Evolutionary conservation across 164 flowering plant genomes (phyloP).

Genomic region (Amborella trichopoda): DNA sequence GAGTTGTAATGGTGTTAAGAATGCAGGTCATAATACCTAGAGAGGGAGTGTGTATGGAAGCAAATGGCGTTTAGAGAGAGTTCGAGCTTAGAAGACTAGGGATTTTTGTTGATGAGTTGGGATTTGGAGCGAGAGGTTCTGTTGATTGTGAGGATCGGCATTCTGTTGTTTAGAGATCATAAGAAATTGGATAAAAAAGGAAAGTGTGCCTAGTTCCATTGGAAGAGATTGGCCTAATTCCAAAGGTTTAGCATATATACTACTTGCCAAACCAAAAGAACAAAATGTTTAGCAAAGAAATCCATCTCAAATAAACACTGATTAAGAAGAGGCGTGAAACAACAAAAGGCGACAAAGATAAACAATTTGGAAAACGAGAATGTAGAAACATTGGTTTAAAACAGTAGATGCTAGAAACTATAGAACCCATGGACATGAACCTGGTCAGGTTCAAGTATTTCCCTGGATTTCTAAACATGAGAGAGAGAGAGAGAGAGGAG

Average conservation of each 20-base stretch:
- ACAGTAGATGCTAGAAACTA: neutral
- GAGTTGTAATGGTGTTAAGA: constrained; percentile 31
- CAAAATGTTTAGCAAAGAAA: too few relatives aligned
- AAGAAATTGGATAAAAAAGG: too few relatives aligned
- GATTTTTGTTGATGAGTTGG: constrained; percentile 15
- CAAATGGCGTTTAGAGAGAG: constrained; percentile 26
- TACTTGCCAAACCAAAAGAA: too few relatives aligned
- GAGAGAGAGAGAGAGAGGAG: too few relatives aligned
- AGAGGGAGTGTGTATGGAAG: constrained; percentile 31
- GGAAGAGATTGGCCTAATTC: too few relatives aligned
- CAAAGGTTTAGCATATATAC: too few relatives aligned
- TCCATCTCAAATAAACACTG: too few relatives aligned
- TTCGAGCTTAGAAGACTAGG: constrained; percentile 29
- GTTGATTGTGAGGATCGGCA: constrained; percentile 8
- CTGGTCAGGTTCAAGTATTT: constrained; percentile 19
- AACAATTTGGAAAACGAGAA: neutral
- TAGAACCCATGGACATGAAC: constrained; percentile 15
- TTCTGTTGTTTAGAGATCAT: too few relatives aligned
- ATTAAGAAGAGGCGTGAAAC: neutral
- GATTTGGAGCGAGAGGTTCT: constrained; percentile 14
- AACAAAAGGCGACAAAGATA: neutral
- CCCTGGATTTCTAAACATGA: too few relatives aligned
- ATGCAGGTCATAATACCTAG: constrained; percentile 39
- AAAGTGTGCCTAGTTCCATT: too few relatives aligned
- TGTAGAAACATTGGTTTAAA: neutral